A percentile compares a stretch with the other conserved stretches of the same genome.
Conservation (phyloP, 805 yeast species). For the Yarrowia sp. region DNA sequence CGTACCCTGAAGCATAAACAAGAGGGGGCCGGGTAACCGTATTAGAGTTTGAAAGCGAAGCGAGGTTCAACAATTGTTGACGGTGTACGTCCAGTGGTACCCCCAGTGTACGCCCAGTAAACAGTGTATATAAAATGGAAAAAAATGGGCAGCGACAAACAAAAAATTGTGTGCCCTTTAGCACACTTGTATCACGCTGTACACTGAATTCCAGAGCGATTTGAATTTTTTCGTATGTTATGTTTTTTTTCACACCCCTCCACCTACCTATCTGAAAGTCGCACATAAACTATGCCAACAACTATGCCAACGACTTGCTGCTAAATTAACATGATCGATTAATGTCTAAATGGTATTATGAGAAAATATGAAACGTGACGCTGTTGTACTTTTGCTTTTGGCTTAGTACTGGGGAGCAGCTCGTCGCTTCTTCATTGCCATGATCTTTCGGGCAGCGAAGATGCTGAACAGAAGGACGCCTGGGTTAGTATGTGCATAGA, state of each 20-base stretch:
- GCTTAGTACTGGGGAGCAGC: constrained; percentile 27
- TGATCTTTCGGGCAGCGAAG: constrained; percentile 25
- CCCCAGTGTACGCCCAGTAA: too few relatives aligned
- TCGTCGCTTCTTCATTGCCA: constrained; percentile 19
- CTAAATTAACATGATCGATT: constrained; percentile 24
- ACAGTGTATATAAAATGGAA: too few relatives aligned
- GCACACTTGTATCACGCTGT: too few relatives aligned
- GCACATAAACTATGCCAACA: not conserved
- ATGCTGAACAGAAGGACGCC: constrained; percentile 27
- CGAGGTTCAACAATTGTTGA: constrained; percentile 4
- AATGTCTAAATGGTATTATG: constrained; percentile 25
- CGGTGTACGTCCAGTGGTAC: too few relatives aligned
- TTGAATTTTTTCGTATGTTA: too few relatives aligned
- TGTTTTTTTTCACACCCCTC: too few relatives aligned
- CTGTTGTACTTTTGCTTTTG: too few relatives aligned
- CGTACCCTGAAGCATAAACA: constrained; percentile 27
- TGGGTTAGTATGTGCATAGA: not conserved
- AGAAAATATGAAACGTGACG: constrained; percentile 12
- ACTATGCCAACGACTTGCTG: constrained; percentile 10
- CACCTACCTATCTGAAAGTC: too few relatives aligned
- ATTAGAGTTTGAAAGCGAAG: not conserved
- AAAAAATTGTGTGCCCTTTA: too few relatives aligned
- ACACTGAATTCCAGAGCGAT: too few relatives aligned
- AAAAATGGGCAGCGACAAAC: not conserved
- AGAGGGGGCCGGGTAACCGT: constrained; percentile 6